These are phyloP conservation scores for Candida awuae DNA, from an alignment of 805 yeast genomes.

Conservation along the genomic window DNA sequence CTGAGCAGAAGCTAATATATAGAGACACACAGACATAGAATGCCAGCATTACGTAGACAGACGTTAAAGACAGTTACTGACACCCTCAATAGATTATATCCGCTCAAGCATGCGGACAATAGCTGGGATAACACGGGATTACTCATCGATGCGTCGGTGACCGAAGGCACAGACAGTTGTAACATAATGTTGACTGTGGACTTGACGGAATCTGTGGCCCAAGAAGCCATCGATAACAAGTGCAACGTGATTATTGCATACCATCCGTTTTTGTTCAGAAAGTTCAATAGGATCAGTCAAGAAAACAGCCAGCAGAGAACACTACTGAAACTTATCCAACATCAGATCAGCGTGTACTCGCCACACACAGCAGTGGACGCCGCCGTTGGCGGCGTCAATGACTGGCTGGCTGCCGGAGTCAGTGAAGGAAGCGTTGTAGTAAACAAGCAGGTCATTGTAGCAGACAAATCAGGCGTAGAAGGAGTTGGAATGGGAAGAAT, in stretches of 20 bases:
- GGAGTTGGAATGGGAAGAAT: constrained; percentile 81
- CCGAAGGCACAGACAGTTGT: constrained; percentile 16
- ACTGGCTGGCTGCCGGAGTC: constrained; percentile 69
- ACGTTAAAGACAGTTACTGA: not conserved
- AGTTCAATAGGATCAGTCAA: constrained; percentile 70
- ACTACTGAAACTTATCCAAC: constrained; percentile 59
- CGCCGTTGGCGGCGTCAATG: constrained; percentile 87
- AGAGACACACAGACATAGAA: too few species aligned
- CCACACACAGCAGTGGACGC: constrained; percentile 98
- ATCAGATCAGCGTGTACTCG: constrained; percentile 80
- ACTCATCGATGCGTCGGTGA: constrained; percentile 56
- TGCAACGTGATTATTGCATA: constrained; percentile 69
- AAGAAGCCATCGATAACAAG: constrained; percentile 62
- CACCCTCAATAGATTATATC: constrained; percentile 52
- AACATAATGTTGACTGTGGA: constrained; percentile 68
- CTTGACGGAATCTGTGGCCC: constrained; percentile 72
- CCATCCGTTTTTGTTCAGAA: constrained; percentile 90
- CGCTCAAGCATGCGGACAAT: constrained; percentile 70
- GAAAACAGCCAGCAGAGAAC: constrained; percentile 59
- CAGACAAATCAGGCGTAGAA: constrained; percentile 32
- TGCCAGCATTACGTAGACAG: not conserved
- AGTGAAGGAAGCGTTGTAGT: constrained; percentile 14
- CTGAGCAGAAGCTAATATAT: too few species aligned
- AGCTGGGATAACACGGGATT: constrained; percentile 97
- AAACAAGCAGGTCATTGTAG: constrained; percentile 35